Percentiles rank a stretch among this genome's conserved stretches.
phyloP scores from a whole-genome alignment of 2,329 filamentous ascomycete species.

The Fusarium drepaniforme region DNA sequence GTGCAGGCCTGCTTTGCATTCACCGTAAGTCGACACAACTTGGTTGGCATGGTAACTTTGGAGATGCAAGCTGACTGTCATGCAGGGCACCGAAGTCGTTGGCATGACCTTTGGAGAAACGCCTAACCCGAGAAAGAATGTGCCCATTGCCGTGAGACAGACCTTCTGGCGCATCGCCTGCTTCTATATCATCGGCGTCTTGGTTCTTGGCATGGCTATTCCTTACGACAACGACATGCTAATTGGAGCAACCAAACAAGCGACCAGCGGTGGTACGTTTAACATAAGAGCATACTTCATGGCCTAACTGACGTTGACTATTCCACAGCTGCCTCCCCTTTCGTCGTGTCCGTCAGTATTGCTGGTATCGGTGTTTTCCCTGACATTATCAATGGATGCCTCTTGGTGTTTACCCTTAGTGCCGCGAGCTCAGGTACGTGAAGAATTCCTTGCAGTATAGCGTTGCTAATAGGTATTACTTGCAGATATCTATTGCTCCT shows the following conservation, averaged over 20 bases:
- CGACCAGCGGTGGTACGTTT: slow-evolving; percentile 23
- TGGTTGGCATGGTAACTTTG: no score
- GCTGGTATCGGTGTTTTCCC: slow-evolving; percentile 34
- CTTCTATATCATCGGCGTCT: slow-evolving; percentile 41
- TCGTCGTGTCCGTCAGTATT: slow-evolving; percentile 39
- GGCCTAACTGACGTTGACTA: neutral
- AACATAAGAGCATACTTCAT: neutral
- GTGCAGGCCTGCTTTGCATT: slow-evolving; percentile 55
- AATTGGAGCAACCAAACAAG: slow-evolving; percentile 26
- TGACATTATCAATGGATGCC: slow-evolving; percentile 40
- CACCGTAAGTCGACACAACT: neutral
- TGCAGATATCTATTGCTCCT: slow-evolving; percentile 51
- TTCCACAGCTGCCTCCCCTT: slow-evolving; percentile 34
- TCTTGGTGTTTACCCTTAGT: slow-evolving; percentile 41
- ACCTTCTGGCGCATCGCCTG: slow-evolving; percentile 43
- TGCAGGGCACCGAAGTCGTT: slow-evolving; percentile 22
- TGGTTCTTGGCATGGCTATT: slow-evolving; percentile 42
- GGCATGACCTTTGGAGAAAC: slow-evolving; percentile 38
- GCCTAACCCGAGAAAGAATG: slow-evolving; percentile 38
- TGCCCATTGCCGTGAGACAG: slow-evolving; percentile 38
- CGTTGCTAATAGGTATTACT: neutral
- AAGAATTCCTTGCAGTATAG: slow-evolving; percentile 56
- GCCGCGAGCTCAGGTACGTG: slow-evolving; percentile 46
- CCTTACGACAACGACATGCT: slow-evolving; percentile 36
- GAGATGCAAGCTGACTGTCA: neutral